Evolutionary conservation across 78 protist genomes (phyloP).

Genomic region (Dictyostelium purpureum): DNA sequence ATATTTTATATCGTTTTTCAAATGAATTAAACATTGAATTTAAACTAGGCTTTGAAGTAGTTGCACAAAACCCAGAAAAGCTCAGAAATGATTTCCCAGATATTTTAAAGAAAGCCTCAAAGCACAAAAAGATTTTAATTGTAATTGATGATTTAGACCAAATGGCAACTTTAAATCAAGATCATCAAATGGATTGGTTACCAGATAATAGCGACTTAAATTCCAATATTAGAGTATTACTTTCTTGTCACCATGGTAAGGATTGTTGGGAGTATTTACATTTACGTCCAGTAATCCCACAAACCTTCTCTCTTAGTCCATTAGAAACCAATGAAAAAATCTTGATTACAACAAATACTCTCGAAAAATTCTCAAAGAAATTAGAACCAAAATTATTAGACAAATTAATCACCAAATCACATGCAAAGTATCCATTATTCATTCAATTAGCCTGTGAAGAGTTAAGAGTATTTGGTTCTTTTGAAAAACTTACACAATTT

Average conservation of each 20-base stretch:
- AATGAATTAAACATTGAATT: background rate
- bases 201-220: slow-evolving; percentile 22
- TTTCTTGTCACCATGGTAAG: slow-evolving; percentile 54
- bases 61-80: slow-evolving; percentile 31
- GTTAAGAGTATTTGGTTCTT: slow-evolving; percentile 45
- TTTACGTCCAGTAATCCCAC: slow-evolving; percentile 48
- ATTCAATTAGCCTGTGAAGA: slow-evolving; percentile 70
- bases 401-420: slow-evolving; percentile 40
- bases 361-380: slow-evolving; percentile 10
- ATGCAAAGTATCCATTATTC: slow-evolving; percentile 43
- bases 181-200: slow-evolving; percentile 77
- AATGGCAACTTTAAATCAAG: slow-evolving; percentile 20
- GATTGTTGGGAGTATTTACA: slow-evolving; percentile 70
- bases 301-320: slow-evolving; percentile 23
- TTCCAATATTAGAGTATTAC: background rate
- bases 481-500: slow-evolving; percentile 35
- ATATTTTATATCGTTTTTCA: slow-evolving; percentile 24
- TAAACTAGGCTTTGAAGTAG: background rate
- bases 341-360: slow-evolving; percentile 10
- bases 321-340: slow-evolving; percentile 24
- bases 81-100: slow-evolving; percentile 35
- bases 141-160: slow-evolving; percentile 55
- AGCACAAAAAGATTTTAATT: slow-evolving; percentile 1
- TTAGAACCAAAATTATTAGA: slow-evolving; percentile 43
- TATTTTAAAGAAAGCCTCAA: background rate